phyloP scores from a whole-genome alignment of 2,329 filamentous ascomycete species.

The Neurospora crassa region DNA sequence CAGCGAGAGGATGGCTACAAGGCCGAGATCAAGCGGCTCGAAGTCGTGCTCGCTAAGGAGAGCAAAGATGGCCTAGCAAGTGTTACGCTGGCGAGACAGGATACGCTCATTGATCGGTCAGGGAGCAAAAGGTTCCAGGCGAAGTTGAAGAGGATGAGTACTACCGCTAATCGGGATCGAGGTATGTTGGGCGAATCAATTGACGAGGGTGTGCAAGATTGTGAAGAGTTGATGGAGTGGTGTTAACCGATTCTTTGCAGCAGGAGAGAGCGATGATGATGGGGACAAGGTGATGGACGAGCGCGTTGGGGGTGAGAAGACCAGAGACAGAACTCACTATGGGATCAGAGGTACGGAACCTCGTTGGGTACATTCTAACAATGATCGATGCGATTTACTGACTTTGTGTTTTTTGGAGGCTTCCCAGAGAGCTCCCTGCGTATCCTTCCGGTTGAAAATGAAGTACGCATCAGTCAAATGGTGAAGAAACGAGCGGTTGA shows the following conservation, averaged over 20 bases:
- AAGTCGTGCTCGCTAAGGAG: constrained; percentile 25
- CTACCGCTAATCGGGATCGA: constrained; percentile 3
- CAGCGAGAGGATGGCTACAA: constrained; percentile 28
- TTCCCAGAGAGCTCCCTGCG: background rate
- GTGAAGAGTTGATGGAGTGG: background rate
- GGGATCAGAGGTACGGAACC: background rate
- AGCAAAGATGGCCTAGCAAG: constrained; percentile 32
- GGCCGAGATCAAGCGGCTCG: constrained; percentile 30
- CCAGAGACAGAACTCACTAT: background rate
- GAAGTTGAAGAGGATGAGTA: constrained; percentile 21
- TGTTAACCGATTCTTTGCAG: background rate
- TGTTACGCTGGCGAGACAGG: constrained; percentile 33
- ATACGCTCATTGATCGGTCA: constrained; percentile 32
- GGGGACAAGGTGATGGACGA: background rate
- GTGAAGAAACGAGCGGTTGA: constrained; percentile 1
- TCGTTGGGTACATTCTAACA: background rate
- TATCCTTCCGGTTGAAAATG: background rate
- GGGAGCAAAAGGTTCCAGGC: constrained; percentile 23
- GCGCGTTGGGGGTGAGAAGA: background rate
- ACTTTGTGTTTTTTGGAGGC: background rate
- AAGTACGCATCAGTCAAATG: constrained; percentile 8
- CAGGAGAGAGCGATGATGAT: background rate
- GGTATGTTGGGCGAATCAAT: constrained; percentile 2
- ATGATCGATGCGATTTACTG: background rate
- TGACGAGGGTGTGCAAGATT: background rate